These are phyloP conservation scores for Aurantiochytrium sp. DNA, from an alignment of 108 stramenopile species.

Conservation along the genomic window DNA sequence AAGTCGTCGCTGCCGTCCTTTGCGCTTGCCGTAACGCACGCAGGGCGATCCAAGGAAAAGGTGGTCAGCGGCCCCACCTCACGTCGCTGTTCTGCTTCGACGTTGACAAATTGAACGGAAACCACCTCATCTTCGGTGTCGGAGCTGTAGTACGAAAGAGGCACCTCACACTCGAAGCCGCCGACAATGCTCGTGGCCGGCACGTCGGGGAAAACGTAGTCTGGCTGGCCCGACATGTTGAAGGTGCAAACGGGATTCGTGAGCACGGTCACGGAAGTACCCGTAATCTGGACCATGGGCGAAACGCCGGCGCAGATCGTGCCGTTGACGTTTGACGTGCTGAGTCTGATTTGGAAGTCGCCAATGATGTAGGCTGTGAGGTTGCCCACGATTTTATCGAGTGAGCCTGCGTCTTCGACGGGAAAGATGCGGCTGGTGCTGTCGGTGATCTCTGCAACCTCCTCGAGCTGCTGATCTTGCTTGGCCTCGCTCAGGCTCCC, in stretches of 20 bases:
- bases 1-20: neutral
- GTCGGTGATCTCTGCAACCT: neutral
- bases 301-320: neutral
- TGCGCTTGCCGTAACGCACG: neutral
- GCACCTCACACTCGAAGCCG: neutral
- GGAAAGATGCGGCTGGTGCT: neutral
- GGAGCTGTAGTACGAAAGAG: neutral
- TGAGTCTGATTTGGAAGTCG: neutral
- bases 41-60: neutral
- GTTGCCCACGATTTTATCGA: neutral
- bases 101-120: neutral
- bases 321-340: neutral
- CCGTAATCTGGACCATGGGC: neutral
- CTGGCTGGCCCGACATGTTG: neutral
- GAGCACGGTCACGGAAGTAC: neutral
- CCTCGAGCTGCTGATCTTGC: neutral
- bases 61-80: neutral
- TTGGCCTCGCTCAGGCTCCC: neutral
- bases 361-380: neutral
- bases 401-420: neutral
- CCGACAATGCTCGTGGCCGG: neutral
- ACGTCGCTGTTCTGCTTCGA: neutral
- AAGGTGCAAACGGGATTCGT: neutral
- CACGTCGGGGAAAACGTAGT: neutral
- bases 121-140: neutral